Evolutionary conservation across 352 stramenopile species (phyloP), one percentile per base, ranked within the genome.

Genomic region (Aphanomyces euteiches): DNA sequence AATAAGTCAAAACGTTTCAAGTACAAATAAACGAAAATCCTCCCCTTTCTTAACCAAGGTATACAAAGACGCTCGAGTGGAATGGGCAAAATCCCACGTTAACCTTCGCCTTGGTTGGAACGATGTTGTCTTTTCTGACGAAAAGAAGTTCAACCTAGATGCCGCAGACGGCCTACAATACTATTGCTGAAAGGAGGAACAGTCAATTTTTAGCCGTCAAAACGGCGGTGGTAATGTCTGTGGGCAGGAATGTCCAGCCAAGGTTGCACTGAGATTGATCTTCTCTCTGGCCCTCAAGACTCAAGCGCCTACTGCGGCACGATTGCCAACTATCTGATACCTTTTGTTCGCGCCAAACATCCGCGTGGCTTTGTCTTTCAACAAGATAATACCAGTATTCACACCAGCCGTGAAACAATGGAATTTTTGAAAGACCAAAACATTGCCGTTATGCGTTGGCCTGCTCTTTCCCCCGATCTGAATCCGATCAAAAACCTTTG

Each of bases 321-420:
- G 0, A 4, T 79, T 0, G 74, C 72, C 1, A 58, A 81, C n/a
- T 76, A 66, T n/a, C 7, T 79, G 34, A 48, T 81, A 3, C 72
- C 72, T 0, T 79, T 70, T 66, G 64, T n/a, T n/a, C n/a, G n/a
- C n/a, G n/a, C n/a, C 6, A 43, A 47, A 7, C 36, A 63, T 41
- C 28, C 5, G 28, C 13, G 21, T 6, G 56, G n/a, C 7, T 63
- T 43, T 37, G 17, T 43, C 15, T 63, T 63, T 41, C 56, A 63
- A 41, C 56, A 63, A 63, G 56, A 63, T 63, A 63, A 63, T 41
- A 15, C 28, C 6, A 38, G 19, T 13, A 63, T 63, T n/a, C 56
- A n/a, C n/a, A n/a, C n/a, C n/a, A n/a, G n/a, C n/a, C n/a, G n/a
- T n/a, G n/a, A n/a, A n/a, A n/a, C n/a, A 63, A 60, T 12, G 1